Base-by-base conservation (phyloP, 306 rosid species). In the Comarum palustre region DNA sequence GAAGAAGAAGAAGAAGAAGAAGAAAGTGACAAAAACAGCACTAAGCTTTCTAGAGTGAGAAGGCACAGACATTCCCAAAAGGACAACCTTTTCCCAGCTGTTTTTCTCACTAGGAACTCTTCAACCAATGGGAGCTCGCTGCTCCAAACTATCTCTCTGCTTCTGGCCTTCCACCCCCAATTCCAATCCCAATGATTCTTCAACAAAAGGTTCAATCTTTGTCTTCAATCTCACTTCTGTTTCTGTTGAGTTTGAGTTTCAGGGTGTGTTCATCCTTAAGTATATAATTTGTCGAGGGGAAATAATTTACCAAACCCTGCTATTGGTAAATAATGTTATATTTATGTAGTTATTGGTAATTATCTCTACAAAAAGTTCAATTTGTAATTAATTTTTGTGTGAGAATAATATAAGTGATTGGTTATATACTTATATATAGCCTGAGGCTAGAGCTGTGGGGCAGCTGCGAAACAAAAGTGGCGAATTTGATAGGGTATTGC, bases 91-190 rank as follows among this genome's bases (percentile, higher is more conserved):
- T 46, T 46, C 15, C 4, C 31, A 69, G 47, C 73, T 75, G 10
- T 60, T 38, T 55, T 5, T 20, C 68, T 57, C 46, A 11, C 24
- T 57, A 20, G 50, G 66, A 65, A 9, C 13, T 9, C 32, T n/a
- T 59, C 80, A 15, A 64, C 86, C 82, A 81, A 95, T 95, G 99
- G 99, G 99, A 84, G 93, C 75, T 88, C 90, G 96, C 76, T 95
- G 97, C 90, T 95, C 99, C 77, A 95, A 83, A 74, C 75, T 86
- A 54, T 80, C 96, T 59, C 83, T 87, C 19, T 95, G 97, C 69
- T 95, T 92, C 84, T 91, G 97, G 88, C 85, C 96, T n/a, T 92
- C 93, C 20, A 77, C 83, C 68, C 74, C 83, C 90, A 87, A 91
- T 76, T 85, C 99, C 69, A 87, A 86, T 79, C 88, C 82, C 79